These are phyloP conservation scores for Sinapis alba DNA, from an alignment of 441 rosid genomes.

Conservation along the genomic window DNA sequence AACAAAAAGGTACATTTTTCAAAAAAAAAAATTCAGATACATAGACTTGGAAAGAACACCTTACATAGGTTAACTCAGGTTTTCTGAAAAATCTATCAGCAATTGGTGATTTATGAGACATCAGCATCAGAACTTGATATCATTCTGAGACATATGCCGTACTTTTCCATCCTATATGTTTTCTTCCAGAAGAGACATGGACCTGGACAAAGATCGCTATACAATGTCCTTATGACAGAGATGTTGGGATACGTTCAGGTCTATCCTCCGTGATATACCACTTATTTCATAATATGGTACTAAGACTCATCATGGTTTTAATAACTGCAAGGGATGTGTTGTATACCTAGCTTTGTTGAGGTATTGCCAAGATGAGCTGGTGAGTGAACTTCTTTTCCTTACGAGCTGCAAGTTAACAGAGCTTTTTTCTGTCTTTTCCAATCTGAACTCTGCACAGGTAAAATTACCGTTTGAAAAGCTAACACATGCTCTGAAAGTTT, in stretches of 20 bases:
- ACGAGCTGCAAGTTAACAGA: background rate
- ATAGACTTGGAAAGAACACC: background rate
- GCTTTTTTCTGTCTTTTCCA: background rate
- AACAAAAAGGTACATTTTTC: background rate
- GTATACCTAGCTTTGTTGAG: slow-evolving; percentile 78
- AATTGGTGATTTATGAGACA: slow-evolving; percentile 88
- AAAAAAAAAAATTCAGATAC: slow-evolving; percentile 25
- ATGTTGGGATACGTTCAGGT: slow-evolving; percentile 99
- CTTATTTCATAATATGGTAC: slow-evolving; percentile 16
- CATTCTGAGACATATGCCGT: slow-evolving; percentile 93
- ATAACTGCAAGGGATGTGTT: slow-evolving; percentile 85
- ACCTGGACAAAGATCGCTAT: slow-evolving; percentile 96
- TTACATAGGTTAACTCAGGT: no score
- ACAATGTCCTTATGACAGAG: slow-evolving; percentile 92
- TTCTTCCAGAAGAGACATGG: slow-evolving; percentile 99
- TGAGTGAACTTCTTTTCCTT: slow-evolving; percentile 30
- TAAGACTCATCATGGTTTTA: slow-evolving; percentile 17
- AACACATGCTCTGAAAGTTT: slow-evolving; percentile 78
- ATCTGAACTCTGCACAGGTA: slow-evolving; percentile 32
- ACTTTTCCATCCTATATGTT: slow-evolving; percentile 96
- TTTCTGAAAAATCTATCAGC: no score
- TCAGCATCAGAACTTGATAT: slow-evolving; percentile 96
- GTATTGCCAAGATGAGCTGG: slow-evolving; percentile 92
- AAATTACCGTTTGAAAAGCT: slow-evolving; percentile 91
- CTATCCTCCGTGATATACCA: slow-evolving; percentile 1